A percentile compares a stretch with the other conserved stretches of the same genome.
phyloP scores from a whole-genome alignment of 495 filamentous ascomycete genomes.

The Wilcoxina mikolae region DNA sequence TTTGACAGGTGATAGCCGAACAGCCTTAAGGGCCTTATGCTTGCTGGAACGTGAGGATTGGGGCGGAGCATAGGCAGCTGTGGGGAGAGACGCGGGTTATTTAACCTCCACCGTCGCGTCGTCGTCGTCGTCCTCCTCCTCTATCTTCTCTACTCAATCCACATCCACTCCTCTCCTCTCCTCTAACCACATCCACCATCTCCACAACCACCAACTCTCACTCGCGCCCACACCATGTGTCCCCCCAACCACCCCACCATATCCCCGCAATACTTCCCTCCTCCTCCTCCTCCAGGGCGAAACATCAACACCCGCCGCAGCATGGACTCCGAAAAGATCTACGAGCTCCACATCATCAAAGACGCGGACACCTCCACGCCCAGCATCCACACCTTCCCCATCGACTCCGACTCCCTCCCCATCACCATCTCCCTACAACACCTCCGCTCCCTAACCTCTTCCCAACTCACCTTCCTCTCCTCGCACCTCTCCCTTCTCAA shows the following conservation, averaged over 20 bases:
- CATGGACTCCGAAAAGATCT: not conserved
- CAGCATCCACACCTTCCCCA: not conserved
- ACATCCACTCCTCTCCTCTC: no score
- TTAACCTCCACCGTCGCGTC: no score
- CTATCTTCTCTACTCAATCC: no score
- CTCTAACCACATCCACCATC: not conserved
- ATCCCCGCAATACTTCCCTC: not conserved
- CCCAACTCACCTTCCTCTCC: not conserved
- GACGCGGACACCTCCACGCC: not conserved
- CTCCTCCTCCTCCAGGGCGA: no score
- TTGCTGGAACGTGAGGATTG: no score
- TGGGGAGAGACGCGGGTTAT: no score
- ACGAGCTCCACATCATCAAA: not conserved
- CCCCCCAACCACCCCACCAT: not conserved
- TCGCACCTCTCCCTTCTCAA: not conserved
- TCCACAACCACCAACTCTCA: not conserved
- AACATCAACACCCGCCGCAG: not conserved
- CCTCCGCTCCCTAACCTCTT: not conserved
- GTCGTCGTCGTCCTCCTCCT: no score
- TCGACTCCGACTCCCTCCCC: not conserved
- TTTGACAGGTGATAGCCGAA: no score
- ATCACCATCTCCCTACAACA: not conserved
- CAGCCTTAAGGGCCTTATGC: no score
- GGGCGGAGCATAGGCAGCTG: no score
- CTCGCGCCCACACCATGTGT: not conserved